Evolutionary conservation across 2,329 filamentous ascomycete species (phyloP).

Genomic region (Claviceps spartinae): DNA sequence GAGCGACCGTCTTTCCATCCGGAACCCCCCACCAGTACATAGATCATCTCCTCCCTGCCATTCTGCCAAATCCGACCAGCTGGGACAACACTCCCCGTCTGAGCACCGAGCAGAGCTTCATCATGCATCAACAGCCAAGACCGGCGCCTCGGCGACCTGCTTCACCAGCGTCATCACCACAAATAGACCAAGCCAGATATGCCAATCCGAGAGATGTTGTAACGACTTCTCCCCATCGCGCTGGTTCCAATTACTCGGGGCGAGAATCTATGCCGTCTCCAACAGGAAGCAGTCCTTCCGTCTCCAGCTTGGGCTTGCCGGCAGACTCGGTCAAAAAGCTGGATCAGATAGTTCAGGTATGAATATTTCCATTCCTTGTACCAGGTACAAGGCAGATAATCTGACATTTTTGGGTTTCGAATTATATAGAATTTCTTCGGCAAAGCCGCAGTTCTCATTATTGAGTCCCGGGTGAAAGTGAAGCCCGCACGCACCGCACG

Average conservation of each 20-base stretch:
- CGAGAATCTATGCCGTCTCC: slow-evolving; percentile 33
- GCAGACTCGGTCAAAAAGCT: slow-evolving; percentile 64
- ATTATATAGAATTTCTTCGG: slow-evolving; percentile 67
- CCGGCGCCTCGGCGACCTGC: slow-evolving; percentile 52
- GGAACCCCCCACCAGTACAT: not conserved
- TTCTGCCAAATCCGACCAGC: not conserved
- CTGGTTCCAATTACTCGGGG: slow-evolving; percentile 28
- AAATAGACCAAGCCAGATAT: slow-evolving; percentile 50
- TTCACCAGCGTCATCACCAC: slow-evolving; percentile 58
- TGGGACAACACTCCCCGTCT: not conserved
- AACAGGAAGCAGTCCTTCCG: slow-evolving; percentile 29
- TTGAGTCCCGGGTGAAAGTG: slow-evolving; percentile 67
- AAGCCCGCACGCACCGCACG: slow-evolving; percentile 31
- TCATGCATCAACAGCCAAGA: slow-evolving; percentile 85
- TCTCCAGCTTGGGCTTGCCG: slow-evolving; percentile 39
- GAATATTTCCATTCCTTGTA: slow-evolving; percentile 1
- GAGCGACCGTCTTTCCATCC: slow-evolving; percentile 2
- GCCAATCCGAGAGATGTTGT: slow-evolving; percentile 60
- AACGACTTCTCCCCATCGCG: slow-evolving; percentile 26
- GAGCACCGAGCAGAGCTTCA: slow-evolving; percentile 2
- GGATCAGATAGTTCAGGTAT: slow-evolving; percentile 84
- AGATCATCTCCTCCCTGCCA: not conserved
- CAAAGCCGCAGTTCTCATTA: slow-evolving; percentile 73
- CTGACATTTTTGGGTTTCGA: not conserved
- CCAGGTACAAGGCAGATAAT: not conserved